phyloP scores from a whole-genome alignment of 441 rosid genomes.

The Jatropha podagrica region DNA sequence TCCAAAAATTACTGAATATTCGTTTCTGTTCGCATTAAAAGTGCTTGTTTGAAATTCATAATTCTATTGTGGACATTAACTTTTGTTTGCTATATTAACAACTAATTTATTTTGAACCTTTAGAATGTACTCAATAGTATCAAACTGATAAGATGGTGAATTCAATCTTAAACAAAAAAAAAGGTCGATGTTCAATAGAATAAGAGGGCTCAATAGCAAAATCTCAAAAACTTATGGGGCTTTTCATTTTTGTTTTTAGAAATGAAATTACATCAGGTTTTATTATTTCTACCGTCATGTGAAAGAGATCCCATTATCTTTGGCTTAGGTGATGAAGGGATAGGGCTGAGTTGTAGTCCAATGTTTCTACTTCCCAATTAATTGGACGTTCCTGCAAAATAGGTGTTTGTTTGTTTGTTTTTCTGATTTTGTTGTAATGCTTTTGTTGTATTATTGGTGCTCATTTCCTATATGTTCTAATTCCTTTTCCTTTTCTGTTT shows the following conservation, averaged over 20 bases:
- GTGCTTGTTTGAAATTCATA: background rate
- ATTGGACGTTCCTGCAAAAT: background rate
- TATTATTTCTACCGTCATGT: background rate
- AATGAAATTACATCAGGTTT: background rate
- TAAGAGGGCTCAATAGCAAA: background rate
- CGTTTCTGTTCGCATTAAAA: background rate
- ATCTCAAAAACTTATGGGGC: background rate
- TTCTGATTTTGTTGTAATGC: background rate
- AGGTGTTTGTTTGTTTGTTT: background rate
- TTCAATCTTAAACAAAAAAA: too few relatives aligned
- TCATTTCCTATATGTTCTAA: constrained; percentile 8
- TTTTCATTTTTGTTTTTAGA: background rate
- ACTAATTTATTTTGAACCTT: background rate
- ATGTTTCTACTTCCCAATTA: background rate
- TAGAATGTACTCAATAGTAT: background rate
- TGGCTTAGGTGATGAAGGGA: background rate
- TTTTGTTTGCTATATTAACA: too few relatives aligned
- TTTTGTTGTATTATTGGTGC: background rate
- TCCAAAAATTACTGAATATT: background rate
- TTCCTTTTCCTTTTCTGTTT: constrained; percentile 16
- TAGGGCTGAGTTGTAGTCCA: background rate
- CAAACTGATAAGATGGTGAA: too few relatives aligned
- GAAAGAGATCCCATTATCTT: background rate
- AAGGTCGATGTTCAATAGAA: too few relatives aligned
- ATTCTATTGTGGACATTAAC: background rate